Percentiles rank a stretch among this genome's conserved stretches.
Conservation (phyloP, 441 rosid genomes). For the Mallotus japonicus region DNA sequence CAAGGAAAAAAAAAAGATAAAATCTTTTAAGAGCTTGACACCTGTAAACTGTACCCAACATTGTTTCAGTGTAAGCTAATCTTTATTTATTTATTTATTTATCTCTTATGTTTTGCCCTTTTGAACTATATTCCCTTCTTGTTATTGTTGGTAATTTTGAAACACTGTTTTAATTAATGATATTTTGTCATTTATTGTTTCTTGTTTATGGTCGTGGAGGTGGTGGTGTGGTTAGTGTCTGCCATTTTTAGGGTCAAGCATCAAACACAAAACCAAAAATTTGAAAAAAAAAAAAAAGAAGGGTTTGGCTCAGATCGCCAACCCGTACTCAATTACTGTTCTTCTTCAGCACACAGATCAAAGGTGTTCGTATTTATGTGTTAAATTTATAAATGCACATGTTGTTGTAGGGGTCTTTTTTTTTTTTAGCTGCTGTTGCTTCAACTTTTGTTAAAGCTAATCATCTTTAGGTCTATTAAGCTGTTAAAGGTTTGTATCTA, state of each 20-base stretch:
- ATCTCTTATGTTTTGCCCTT: neutral
- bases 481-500: slow-evolving; percentile 16
- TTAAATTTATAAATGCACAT: neutral
- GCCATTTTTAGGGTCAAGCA: slow-evolving; percentile 46
- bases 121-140: slow-evolving; percentile 11
- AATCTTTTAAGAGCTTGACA: slow-evolving; percentile 54
- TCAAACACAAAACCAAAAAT: slow-evolving; percentile 21
- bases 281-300: neutral
- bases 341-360: slow-evolving; percentile 30
- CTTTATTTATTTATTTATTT: slow-evolving; percentile 11
- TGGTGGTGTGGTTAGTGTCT: slow-evolving; percentile 29
- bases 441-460: slow-evolving; percentile 34
- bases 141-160: slow-evolving; percentile 49
- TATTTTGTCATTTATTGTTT: slow-evolving; percentile 34
- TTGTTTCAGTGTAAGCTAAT: slow-evolving; percentile 34
- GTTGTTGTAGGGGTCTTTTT: neutral
- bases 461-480: slow-evolving; percentile 27
- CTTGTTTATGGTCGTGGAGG: slow-evolving; percentile 14
- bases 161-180: slow-evolving; percentile 37
- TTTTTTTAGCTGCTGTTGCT: neutral
- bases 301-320: slow-evolving; percentile 33
- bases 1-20: neutral
- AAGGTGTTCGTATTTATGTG: neutral
- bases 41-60: slow-evolving; percentile 51
- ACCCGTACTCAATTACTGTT: slow-evolving; percentile 31